Evolutionary conservation across 257 asterid species (phyloP).

Genomic region (Eucommia ulmoides): DNA sequence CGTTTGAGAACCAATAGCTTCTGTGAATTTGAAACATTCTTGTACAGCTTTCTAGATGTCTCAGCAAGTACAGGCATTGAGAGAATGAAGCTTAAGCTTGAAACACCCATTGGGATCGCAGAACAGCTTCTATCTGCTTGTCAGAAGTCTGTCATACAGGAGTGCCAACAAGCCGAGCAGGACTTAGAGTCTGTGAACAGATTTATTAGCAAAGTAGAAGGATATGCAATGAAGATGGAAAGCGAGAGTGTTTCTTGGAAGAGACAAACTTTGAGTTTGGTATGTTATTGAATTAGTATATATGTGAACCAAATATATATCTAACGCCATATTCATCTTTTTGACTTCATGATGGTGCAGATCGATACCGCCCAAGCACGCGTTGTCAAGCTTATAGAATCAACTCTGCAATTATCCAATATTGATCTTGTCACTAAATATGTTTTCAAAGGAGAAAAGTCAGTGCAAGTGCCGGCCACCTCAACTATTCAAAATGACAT

Average conservation of each 20-base stretch:
- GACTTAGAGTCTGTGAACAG: conserved; percentile 58
- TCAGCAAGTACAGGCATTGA: conserved; percentile 75
- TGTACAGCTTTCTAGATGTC: conserved; percentile 72
- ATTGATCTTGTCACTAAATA: conserved; percentile 57
- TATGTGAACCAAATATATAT: not conserved
- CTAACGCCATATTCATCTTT: not conserved
- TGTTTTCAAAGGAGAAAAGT: conserved; percentile 64
- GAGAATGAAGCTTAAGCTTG: conserved; percentile 85
- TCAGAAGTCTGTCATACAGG: conserved; percentile 61
- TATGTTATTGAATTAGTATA: conserved; percentile 6
- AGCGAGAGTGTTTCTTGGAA: conserved; percentile 67
- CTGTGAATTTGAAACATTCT: conserved; percentile 60
- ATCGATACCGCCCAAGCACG: conserved; percentile 57
- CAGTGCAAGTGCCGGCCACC: conserved; percentile 57
- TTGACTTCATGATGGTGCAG: conserved; percentile 29
- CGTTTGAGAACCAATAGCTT: conserved; percentile 49
- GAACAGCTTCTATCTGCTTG: conserved; percentile 69
- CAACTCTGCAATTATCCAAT: conserved; percentile 71
- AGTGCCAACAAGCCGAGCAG: conserved; percentile 50
- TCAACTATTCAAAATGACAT: conserved; percentile 52
- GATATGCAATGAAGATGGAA: conserved; percentile 56
- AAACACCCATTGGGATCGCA: conserved; percentile 81
- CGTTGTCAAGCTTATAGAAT: conserved; percentile 63
- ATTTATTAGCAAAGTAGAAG: conserved; percentile 49
- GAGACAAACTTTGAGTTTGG: conserved; percentile 67